Evolutionary conservation across 2,329 filamentous ascomycete species (phyloP), one percentile per base, ranked within the genome.

Genomic region (Colletotrichum filicis): DNA sequence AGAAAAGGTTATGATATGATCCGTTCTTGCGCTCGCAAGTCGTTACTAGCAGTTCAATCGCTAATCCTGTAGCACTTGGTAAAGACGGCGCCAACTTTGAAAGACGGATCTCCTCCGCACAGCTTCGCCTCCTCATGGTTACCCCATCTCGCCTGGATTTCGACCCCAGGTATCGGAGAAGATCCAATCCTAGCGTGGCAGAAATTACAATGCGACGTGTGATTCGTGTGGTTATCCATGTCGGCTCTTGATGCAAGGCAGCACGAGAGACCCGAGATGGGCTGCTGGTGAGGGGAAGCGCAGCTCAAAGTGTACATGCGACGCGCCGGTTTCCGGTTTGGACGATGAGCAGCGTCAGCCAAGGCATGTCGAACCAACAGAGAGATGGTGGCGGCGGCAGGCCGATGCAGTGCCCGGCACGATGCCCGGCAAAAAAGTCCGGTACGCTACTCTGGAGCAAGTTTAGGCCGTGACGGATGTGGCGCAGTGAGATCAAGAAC

Each of bases 341-440:
- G 46, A 60, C 19, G 55, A 26, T 37, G 60, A 24, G 49, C 65
- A 56, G 66, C 46, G 65, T 66, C 71, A 73, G 71, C 66, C 71
- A 73, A 70, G 70, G 37, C 35, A 22, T 8, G 37, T 35, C 7
- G 26, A 42, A 24, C 59, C 59, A 57, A 57, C 52, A 46, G 24
- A n/a, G 6, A 26, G 64, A 22, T 35, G 67, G 26, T 30, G 42
- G 32, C 68, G 66, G 59, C 28, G 56, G 66, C 63, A 26, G 52
- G 65, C 65, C 64, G 69, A 68, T 59, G 57, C 14, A 35, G 42
- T 46, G 32, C 37, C 42, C 42, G 69, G 59, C 28, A 28, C 26
- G 56, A 61, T 68, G 57, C 55, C 58, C 53, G 69, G 65, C 37
- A 65, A 30, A 30, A 26, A 56, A n/a, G 52, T 4, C 46, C 24